These are phyloP conservation scores for Ascodesmis nigricans DNA, from an alignment of 495 filamentous ascomycete genomes.

Conservation along the genomic window DNA sequence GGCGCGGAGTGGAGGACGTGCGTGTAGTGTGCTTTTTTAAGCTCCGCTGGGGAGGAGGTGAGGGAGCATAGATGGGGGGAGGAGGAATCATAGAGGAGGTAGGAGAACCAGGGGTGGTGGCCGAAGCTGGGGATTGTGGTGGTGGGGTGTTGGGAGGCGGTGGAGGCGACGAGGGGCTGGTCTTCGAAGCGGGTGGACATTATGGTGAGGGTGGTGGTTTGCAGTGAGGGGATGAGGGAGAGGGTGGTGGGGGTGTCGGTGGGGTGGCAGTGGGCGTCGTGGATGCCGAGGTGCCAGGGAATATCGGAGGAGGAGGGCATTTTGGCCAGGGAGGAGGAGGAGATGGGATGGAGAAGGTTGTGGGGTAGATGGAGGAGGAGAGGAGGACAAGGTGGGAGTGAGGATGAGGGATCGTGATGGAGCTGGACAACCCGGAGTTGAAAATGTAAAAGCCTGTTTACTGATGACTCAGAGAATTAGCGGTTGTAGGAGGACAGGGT, in stretches of 20 bases:
- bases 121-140: conserved; percentile 56
- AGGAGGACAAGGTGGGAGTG: no score
- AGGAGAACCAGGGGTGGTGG: conserved; percentile 98
- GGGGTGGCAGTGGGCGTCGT: conserved; percentile 94
- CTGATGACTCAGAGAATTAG: no score
- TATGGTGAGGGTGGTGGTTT: conserved; percentile 50
- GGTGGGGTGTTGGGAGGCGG: conserved; percentile 27
- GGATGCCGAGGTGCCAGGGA: conserved; percentile 70
- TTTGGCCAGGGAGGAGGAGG: no score
- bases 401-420: no score
- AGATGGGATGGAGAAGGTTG: no score
- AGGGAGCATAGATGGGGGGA: conserved; percentile 33
- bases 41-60: conserved; percentile 22
- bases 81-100: conserved; percentile 68
- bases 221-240: conserved; percentile 48
- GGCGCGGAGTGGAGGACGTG: conserved; percentile 40
- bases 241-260: conserved; percentile 76
- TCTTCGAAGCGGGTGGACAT: conserved; percentile 82
- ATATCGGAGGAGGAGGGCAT: conserved; percentile 26
- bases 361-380: no score
- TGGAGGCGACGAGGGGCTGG: conserved; percentile 56
- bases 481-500: no score
- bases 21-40: conserved; percentile 51
- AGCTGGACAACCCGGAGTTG: no score
- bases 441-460: no score